Base-by-base conservation (phyloP, 306 rosid genomes). In the Vigna angularis region DNA sequence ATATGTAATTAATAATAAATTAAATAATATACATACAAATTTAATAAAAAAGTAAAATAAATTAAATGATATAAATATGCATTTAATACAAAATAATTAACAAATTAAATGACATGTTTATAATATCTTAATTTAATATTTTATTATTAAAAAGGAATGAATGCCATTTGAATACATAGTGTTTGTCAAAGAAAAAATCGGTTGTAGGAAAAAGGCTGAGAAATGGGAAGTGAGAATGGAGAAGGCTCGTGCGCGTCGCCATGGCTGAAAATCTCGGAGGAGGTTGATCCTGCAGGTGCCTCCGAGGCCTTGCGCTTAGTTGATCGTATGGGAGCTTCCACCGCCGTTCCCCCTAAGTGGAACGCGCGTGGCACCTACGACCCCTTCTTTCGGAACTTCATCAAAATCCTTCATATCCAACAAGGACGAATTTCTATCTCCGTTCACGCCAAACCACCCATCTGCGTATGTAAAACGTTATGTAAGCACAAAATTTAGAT, bases 371-470 rank as follows among this genome's bases (percentile, higher is more conserved):
- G 34, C 34, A 72, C 50, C 68, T 64, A 7, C 62, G n/a, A 55
- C 20, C 0, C 0, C 9, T 76, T 80, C 57, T 13, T 66, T 42
- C 73, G 82, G 9, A 56, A 56, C 10, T 84, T 57, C 78, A 30
- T 80, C 72, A 57, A 73, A 11, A 10, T 84, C 71, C 22, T 72
- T 57, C 76, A 36, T 17, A 44, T 80, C 68, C 76, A 80, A 50
- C 79, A 77, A 12, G 87, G 87, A 0, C 62, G 57, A 50, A 56
- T 80, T 62, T 28, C 66, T 14, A 76, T 79, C 77, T 24, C 85
- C 0, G 0, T 84, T 17, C 4, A 44, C 50, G 82, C 73, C 73
- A 80, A 71, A 65, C 73, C 76, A 5, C 73, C 82, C 9, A n/a
- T 86, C 55, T 42, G 70, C 47, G 87, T 86, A 74, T 59, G 28